Evolutionary conservation across 2,329 filamentous ascomycete genomes (phyloP).

Genomic region (Thermoascus crustaceus): DNA sequence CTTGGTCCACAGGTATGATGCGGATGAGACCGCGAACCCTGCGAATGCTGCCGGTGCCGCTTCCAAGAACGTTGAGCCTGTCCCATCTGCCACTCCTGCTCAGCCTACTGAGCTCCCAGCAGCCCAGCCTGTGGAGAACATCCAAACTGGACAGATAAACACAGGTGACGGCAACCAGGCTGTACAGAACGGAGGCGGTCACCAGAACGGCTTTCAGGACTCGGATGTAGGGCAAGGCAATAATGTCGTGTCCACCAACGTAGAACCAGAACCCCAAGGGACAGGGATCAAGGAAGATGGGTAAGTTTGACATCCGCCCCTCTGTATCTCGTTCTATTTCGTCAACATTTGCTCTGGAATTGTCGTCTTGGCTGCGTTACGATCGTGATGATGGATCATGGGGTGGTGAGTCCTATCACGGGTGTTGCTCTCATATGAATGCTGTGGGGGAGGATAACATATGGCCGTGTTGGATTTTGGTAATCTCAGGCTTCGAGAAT

Average conservation of each 20-base stretch:
- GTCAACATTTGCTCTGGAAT: slow-evolving; percentile 6
- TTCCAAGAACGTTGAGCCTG: slow-evolving; percentile 29
- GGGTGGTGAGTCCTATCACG: background rate
- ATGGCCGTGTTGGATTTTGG: background rate
- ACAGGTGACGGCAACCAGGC: slow-evolving; percentile 15
- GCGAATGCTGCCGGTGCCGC: slow-evolving; percentile 24
- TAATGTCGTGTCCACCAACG: slow-evolving; percentile 13
- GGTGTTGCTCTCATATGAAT: no score
- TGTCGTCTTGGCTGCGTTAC: slow-evolving; percentile 5
- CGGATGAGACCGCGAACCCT: slow-evolving; percentile 48
- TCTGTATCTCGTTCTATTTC: slow-evolving; percentile 9
- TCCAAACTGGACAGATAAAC: slow-evolving; percentile 20
- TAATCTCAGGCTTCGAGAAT: background rate
- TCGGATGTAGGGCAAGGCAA: slow-evolving; percentile 17
- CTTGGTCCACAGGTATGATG: slow-evolving; percentile 52
- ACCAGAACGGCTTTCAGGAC: slow-evolving; percentile 20
- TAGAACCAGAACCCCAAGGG: slow-evolving; percentile 28
- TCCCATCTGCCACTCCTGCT: slow-evolving; percentile 21
- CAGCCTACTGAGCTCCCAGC: slow-evolving; percentile 24
- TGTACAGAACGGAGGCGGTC: slow-evolving; percentile 15
- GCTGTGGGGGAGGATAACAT: background rate
- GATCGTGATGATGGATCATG: background rate
- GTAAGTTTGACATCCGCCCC: slow-evolving; percentile 52
- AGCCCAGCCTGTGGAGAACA: slow-evolving; percentile 23
- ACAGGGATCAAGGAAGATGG: slow-evolving; percentile 74